Evolutionary conservation across 2,329 filamentous ascomycete genomes (phyloP).

Genomic region (Verticillium albo-atrum): DNA sequence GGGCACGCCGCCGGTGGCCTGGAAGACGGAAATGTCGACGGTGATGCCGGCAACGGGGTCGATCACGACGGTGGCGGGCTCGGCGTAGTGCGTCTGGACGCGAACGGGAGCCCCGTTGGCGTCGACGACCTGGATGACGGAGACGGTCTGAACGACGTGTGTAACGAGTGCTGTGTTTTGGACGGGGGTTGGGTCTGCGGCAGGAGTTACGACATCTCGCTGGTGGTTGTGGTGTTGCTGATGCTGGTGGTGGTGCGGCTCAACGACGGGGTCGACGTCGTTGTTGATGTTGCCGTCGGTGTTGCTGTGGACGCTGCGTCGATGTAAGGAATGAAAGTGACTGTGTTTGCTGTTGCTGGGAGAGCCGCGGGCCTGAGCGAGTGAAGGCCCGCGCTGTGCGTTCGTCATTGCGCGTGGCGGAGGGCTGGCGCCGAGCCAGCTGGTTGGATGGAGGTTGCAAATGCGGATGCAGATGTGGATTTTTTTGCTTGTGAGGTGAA

Average conservation of each 20-base stretch:
- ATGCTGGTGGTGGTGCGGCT: slow-evolving; percentile 17
- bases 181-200: slow-evolving; percentile 7
- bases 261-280: slow-evolving; percentile 15
- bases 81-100: slow-evolving; percentile 35
- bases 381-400: slow-evolving; percentile 41
- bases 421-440: slow-evolving; percentile 8
- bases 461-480: neutral
- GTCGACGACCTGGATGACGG: slow-evolving; percentile 49
- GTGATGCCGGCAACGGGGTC: slow-evolving; percentile 31
- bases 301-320: slow-evolving; percentile 15
- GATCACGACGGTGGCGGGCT: slow-evolving; percentile 32
- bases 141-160: slow-evolving; percentile 49
- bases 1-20: slow-evolving; percentile 1
- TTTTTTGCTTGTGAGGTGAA: neutral
- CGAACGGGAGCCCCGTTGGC: slow-evolving; percentile 38
- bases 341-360: slow-evolving; percentile 22
- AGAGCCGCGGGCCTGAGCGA: slow-evolving; percentile 38
- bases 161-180: slow-evolving; percentile 28
- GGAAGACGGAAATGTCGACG: slow-evolving; percentile 13
- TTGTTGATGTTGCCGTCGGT: slow-evolving; percentile 19
- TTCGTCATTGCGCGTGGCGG: slow-evolving; percentile 41
- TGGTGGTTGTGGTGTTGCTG: slow-evolving; percentile 20
- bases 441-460: neutral
- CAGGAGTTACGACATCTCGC: slow-evolving; percentile 1
- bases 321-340: slow-evolving; percentile 23